A percentile compares a stretch with the other conserved stretches of the same genome.
phyloP scores from a whole-genome alignment of 768 basidiomycete genomes.

The Russula dissimulans region DNA sequence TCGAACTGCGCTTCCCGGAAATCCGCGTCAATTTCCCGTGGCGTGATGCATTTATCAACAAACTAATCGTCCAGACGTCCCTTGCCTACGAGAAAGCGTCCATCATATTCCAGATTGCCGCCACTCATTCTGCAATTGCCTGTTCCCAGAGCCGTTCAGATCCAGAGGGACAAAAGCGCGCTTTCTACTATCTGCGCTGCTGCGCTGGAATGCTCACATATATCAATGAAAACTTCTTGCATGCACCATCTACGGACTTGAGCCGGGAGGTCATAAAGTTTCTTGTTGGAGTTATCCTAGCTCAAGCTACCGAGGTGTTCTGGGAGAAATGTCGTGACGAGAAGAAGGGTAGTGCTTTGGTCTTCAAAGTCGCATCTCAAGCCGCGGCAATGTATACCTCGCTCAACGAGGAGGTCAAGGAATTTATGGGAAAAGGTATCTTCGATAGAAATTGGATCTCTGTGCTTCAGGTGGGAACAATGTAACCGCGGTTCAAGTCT shows the following conservation, averaged over 20 bases:
- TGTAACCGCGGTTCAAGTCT: neutral
- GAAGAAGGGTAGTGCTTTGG: conserved; percentile 72
- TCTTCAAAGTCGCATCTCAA: conserved; percentile 79
- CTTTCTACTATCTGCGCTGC: conserved; percentile 85
- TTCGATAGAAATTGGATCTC: conserved; percentile 93
- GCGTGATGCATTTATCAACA: conserved; percentile 94
- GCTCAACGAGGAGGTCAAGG: conserved; percentile 87
- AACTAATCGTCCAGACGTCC: conserved; percentile 88
- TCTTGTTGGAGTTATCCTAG: conserved; percentile 76
- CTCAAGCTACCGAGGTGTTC: conserved; percentile 94
- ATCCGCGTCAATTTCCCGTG: conserved; percentile 94
- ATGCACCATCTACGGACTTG: conserved; percentile 93
- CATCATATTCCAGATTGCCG: conserved; percentile 91
- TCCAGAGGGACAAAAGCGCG: conserved; percentile 34
- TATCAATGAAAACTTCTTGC: conserved; percentile 98
- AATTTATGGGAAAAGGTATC: conserved; percentile 93
- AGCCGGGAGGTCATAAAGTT: conserved; percentile 93
- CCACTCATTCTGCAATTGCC: conserved; percentile 89
- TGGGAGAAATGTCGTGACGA: conserved; percentile 91
- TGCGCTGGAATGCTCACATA: conserved; percentile 96
- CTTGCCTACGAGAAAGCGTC: conserved; percentile 98
- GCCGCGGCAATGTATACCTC: conserved; percentile 72
- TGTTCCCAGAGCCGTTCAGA: conserved; percentile 66
- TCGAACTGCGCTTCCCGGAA: conserved; percentile 94
- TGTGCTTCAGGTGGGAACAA: conserved; percentile 57